phyloP scores from a whole-genome alignment of 768 basidiomycete genomes.

The Kwoniella mangroviensis region DNA sequence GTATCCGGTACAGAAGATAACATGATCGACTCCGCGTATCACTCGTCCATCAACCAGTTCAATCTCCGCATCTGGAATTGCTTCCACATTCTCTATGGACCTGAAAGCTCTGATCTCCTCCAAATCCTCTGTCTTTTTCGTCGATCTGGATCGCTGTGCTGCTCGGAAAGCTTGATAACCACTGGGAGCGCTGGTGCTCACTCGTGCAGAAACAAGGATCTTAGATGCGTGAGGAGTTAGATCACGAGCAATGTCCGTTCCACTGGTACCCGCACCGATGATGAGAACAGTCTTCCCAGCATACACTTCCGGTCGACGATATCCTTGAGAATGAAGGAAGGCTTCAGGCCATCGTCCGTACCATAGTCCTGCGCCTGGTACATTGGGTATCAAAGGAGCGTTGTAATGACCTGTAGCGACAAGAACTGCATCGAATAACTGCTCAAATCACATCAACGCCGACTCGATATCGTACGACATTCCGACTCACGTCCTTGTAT shows the following conservation, averaged over 20 bases:
- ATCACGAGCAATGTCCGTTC: slow-evolving; percentile 59
- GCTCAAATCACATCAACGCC: too few relatives aligned
- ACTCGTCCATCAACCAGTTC: slow-evolving; percentile 60
- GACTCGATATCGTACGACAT: too few relatives aligned
- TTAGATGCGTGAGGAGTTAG: slow-evolving; percentile 52
- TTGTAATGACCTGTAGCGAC: slow-evolving; percentile 46
- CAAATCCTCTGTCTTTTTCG: slow-evolving; percentile 51
- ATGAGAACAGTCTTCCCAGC: slow-evolving; percentile 60
- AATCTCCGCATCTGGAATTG: slow-evolving; percentile 55
- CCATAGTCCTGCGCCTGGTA: slow-evolving; percentile 59
- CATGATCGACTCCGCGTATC: slow-evolving; percentile 57
- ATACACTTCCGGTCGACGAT: slow-evolving; percentile 59
- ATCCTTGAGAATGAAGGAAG: slow-evolving; percentile 61
- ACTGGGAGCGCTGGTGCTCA: slow-evolving; percentile 29
- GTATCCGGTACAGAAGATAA: slow-evolving; percentile 60
- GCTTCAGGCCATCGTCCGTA: slow-evolving; percentile 55
- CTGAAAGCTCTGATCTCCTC: slow-evolving; percentile 60
- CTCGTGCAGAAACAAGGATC: slow-evolving; percentile 56
- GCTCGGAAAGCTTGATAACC: slow-evolving; percentile 28
- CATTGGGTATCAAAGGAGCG: slow-evolving; percentile 46
- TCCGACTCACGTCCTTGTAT: not conserved
- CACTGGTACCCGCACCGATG: slow-evolving; percentile 60
- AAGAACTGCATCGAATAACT: slow-evolving; percentile 28
- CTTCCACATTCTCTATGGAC: slow-evolving; percentile 37
- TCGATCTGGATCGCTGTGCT: slow-evolving; percentile 28